Conservation (phyloP, 495 filamentous ascomycete genomes). For the Lineolata rhizophorae region DNA sequence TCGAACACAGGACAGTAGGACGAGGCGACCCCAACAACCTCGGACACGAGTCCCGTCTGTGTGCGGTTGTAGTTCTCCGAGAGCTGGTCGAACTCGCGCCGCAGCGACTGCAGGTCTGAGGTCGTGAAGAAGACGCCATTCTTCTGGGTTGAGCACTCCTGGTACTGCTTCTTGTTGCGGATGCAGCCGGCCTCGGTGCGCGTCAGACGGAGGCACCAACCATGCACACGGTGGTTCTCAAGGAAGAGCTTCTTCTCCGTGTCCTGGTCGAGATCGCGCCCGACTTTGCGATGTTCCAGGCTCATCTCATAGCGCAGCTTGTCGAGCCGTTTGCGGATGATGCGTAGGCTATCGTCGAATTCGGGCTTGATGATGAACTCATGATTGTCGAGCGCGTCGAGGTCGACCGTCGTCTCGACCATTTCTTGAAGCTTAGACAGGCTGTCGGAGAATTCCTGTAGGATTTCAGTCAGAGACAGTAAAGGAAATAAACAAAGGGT, state of each 20-base stretch:
- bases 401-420: slow-evolving; percentile 95
- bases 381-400: slow-evolving; percentile 87
- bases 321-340: slow-evolving; percentile 79
- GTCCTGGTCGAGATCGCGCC: slow-evolving; percentile 73
- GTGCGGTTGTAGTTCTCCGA: slow-evolving; percentile 93
- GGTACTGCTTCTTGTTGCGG: slow-evolving; percentile 70
- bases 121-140: slow-evolving; percentile 98
- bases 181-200: slow-evolving; percentile 72
- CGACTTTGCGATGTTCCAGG: slow-evolving; percentile 52
- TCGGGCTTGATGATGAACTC: slow-evolving; percentile 98
- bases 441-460: slow-evolving; percentile 45
- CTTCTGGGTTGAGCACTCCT: slow-evolving; percentile 96
- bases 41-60: slow-evolving; percentile 72
- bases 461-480: slow-evolving; percentile 1
- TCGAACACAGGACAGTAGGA: slow-evolving; percentile 93
- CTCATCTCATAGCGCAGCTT: slow-evolving; percentile 68
- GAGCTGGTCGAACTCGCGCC: slow-evolving; percentile 82
- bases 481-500: background rate
- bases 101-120: slow-evolving; percentile 52
- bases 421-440: slow-evolving; percentile 82
- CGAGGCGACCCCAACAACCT: slow-evolving; percentile 81
- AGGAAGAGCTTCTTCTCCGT: slow-evolving; percentile 96
- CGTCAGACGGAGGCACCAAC: slow-evolving; percentile 91
- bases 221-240: slow-evolving; percentile 86
- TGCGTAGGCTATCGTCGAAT: slow-evolving; percentile 74